These are phyloP conservation scores for Pestalotiopsis sp. DNA, from an alignment of 2,329 filamentous ascomycete species.

Conservation along the genomic window DNA sequence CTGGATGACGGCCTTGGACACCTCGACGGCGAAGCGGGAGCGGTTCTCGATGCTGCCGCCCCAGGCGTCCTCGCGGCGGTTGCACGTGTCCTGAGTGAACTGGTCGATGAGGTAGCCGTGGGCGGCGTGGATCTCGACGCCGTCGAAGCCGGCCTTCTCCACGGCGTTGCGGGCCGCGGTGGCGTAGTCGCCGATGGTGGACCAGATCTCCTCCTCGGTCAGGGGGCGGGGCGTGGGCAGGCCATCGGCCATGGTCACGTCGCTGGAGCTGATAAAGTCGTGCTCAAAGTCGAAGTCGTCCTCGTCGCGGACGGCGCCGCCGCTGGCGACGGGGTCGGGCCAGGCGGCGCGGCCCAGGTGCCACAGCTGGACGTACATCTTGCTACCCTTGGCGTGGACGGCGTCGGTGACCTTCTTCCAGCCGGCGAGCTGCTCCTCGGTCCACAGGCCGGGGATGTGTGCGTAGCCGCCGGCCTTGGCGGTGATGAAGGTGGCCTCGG, in stretches of 20 bases:
- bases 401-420: slow-evolving; percentile 60
- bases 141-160: slow-evolving; percentile 28
- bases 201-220: slow-evolving; percentile 26
- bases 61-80: slow-evolving; percentile 56
- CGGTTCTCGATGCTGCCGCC: slow-evolving; percentile 59
- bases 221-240: slow-evolving; percentile 24
- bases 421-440: slow-evolving; percentile 48
- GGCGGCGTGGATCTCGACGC: slow-evolving; percentile 27
- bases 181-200: slow-evolving; percentile 17
- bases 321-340: slow-evolving; percentile 15
- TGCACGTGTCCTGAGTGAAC: slow-evolving; percentile 56
- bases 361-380: slow-evolving; percentile 66
- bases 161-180: slow-evolving; percentile 21
- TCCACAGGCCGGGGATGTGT: slow-evolving; percentile 57
- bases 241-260: slow-evolving; percentile 2
- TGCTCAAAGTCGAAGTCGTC: slow-evolving; percentile 29
- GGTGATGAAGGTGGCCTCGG: slow-evolving; percentile 57
- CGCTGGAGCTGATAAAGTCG: slow-evolving; percentile 35
- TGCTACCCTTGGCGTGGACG: slow-evolving; percentile 59
- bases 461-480: slow-evolving; percentile 46
- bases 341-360: slow-evolving; percentile 59
- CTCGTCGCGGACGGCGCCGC: slow-evolving; percentile 24
- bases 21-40: slow-evolving; percentile 52
- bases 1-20: slow-evolving; percentile 50
- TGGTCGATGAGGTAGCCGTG: slow-evolving; percentile 57